Evolutionary conservation across 2,329 filamentous ascomycete species (phyloP).

Genomic region (Colletotrichum sp.): DNA sequence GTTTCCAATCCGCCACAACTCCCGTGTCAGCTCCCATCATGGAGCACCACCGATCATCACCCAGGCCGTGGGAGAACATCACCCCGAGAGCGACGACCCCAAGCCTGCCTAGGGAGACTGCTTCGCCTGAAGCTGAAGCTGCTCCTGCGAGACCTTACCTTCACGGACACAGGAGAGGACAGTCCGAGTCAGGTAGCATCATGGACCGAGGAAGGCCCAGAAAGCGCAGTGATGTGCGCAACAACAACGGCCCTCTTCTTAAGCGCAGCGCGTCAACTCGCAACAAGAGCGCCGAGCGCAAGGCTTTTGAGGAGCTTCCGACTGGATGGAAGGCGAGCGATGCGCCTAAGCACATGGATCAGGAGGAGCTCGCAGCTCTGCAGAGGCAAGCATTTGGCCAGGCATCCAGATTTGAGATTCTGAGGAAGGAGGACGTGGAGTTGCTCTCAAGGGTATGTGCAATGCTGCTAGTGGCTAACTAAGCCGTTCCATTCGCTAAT

Average conservation of each 20-base stretch:
- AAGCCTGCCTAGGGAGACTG: conserved; percentile 32
- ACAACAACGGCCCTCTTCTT: conserved; percentile 39
- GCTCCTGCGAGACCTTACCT: conserved; percentile 28
- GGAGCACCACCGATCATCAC: conserved; percentile 46
- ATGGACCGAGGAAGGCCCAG: conserved; percentile 68
- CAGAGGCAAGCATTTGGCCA: conserved; percentile 68
- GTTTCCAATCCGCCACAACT: conserved; percentile 25
- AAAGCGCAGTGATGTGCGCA: conserved; percentile 53
- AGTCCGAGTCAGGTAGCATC: conserved; percentile 63
- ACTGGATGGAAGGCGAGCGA: conserved; percentile 60
- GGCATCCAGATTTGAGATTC: conserved; percentile 68
- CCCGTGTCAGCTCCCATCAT: conserved; percentile 53
- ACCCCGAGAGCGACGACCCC: conserved; percentile 29
- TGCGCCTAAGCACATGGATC: conserved; percentile 52
- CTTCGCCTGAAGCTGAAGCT: conserved; percentile 34
- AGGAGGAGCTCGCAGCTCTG: conserved; percentile 54
- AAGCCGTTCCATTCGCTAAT: not conserved
- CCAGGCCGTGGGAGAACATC: conserved; percentile 48
- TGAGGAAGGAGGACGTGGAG: conserved; percentile 67
- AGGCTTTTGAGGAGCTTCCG: conserved; percentile 66
- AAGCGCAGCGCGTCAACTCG: conserved; percentile 40
- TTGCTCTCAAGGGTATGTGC: conserved; percentile 62
- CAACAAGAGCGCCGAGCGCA: conserved; percentile 54
- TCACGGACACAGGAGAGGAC: conserved; percentile 53
- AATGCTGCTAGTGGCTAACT: conserved; percentile 21